phyloP scores from a whole-genome alignment of 2,329 filamentous ascomycete species.

The Trichoderma oligosporum region DNA sequence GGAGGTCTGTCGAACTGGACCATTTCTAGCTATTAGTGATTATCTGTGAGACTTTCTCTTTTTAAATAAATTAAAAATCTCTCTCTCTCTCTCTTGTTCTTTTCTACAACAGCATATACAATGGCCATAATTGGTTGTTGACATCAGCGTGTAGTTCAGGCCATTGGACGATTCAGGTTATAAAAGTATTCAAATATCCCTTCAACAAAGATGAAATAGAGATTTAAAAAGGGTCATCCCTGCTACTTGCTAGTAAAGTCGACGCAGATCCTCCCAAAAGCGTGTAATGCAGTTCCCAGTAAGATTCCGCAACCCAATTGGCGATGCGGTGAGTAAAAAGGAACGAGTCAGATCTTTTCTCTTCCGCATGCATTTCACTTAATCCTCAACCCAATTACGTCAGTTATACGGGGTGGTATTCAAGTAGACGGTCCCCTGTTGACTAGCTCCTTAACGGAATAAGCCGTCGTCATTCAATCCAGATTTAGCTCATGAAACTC shows the following conservation, averaged over 20 bases:
- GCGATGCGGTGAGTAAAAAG: slow-evolving; percentile 4
- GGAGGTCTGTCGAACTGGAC: not conserved
- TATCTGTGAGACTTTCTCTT: not conserved
- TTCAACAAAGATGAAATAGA: not conserved
- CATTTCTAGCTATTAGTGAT: not conserved
- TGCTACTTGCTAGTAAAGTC: too few species aligned
- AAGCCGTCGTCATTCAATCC: not conserved
- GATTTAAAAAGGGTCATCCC: not conserved
- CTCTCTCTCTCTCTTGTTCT: too few species aligned
- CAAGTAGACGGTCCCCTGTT: too few species aligned
- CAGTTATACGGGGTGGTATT: not conserved
- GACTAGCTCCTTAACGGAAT: not conserved
- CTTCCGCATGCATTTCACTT: too few species aligned
- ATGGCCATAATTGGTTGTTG: not conserved
- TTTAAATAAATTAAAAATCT: too few species aligned
- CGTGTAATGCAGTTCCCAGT: not conserved
- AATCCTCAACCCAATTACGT: slow-evolving; percentile 14
- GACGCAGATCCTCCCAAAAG: too few species aligned
- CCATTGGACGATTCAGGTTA: not conserved
- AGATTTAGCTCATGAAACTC: not conserved
- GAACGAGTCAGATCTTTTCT: too few species aligned
- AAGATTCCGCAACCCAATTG: not conserved
- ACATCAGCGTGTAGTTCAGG: not conserved
- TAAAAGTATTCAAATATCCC: not conserved
- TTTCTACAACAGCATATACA: not conserved